Evolutionary conservation across 1,284 basidiomycete genomes (phyloP), one percentile per base, ranked within the genome.

Genomic region (Agaricales sp.): DNA sequence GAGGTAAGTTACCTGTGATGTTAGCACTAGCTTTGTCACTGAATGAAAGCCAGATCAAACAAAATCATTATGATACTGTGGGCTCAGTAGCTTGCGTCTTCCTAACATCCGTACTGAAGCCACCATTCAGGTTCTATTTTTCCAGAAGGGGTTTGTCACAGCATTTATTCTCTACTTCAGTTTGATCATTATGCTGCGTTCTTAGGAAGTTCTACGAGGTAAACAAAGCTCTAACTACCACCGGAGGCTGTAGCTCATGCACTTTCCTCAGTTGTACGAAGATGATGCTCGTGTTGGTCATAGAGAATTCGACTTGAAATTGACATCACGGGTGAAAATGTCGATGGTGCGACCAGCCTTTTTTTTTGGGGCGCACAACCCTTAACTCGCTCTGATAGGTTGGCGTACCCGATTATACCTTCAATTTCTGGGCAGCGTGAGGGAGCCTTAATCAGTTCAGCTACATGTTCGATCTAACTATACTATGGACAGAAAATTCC

Each of bases 101-200:
- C 25, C 45, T 46, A 38, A 18, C 46, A 49, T 45, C 52, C 54
- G 46, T 53, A n/a, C n/a, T n/a, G n/a, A n/a, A n/a, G n/a, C n/a
- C n/a, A n/a, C n/a, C n/a, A n/a, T 63, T 53, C 57, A 90, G 73
- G 76, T 98, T 16, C 68, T 99, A 39, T 99, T 99, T 74, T 99
- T 99, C 70, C 95, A 99, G 65, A 97, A 91, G 82, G 81, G 92
- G n/a, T n/a, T n/a, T n/a, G n/a, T n/a, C n/a, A n/a, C n/a, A n/a
- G 92, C 80, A 71, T 69, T 63, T 52, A 59, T 57, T 53, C 63
- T 58, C 50, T 51, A 61, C 41, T 45, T 44, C 47, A 47, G 22
- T 49, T 20, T 12, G 4, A 39, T 43, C 30, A 46, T 16, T 30
- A 16, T 11, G 16, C 30, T 37, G 30, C 11, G 12, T 13, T 25